These are phyloP conservation scores for Colletotrichum eremochloae DNA, from an alignment of 2,329 filamentous ascomycete genomes.

Conservation along the genomic window DNA sequence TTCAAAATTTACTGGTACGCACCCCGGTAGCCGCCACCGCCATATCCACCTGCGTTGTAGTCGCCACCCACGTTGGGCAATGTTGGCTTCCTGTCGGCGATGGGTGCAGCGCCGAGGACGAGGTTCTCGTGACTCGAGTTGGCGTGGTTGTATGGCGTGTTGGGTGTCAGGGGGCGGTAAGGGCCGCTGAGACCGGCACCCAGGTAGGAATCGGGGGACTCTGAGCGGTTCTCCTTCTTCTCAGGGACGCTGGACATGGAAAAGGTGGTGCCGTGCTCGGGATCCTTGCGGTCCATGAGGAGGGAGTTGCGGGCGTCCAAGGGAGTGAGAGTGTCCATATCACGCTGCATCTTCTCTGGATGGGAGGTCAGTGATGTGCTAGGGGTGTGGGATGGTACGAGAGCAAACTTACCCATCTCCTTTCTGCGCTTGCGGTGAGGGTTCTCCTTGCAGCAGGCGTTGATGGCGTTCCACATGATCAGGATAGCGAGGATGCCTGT, in stretches of 20 bases:
- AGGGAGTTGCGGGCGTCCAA: slow-evolving; percentile 90
- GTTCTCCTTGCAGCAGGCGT: slow-evolving; percentile 86
- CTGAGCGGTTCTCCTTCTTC: slow-evolving; percentile 48
- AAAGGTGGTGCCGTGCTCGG: slow-evolving; percentile 57
- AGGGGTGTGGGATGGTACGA: background rate
- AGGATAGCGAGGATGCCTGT: slow-evolving; percentile 88
- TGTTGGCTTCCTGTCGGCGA: slow-evolving; percentile 52
- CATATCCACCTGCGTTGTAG: slow-evolving; percentile 32
- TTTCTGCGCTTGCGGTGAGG: slow-evolving; percentile 90
- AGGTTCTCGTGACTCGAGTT: slow-evolving; percentile 56
- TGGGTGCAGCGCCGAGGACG: slow-evolving; percentile 56
- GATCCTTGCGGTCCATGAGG: slow-evolving; percentile 70
- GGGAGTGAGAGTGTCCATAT: slow-evolving; percentile 86
- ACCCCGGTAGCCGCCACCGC: slow-evolving; percentile 40
- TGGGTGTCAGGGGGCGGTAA: slow-evolving; percentile 56
- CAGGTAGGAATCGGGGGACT: slow-evolving; percentile 52
- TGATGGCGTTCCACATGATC: slow-evolving; percentile 89
- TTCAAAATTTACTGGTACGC: slow-evolving; percentile 30
- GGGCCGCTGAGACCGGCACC: slow-evolving; percentile 41
- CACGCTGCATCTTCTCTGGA: slow-evolving; percentile 80
- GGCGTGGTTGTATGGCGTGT: slow-evolving; percentile 44
- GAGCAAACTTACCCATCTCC: slow-evolving; percentile 80
- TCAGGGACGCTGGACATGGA: slow-evolving; percentile 54
- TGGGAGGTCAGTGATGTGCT: slow-evolving; percentile 46
- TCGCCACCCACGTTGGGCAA: slow-evolving; percentile 46